Percentiles rank a stretch among this genome's conserved stretches.
Conservation (phyloP, 345 rosid genomes). For the Rhodomyrtus tomentosa region DNA sequence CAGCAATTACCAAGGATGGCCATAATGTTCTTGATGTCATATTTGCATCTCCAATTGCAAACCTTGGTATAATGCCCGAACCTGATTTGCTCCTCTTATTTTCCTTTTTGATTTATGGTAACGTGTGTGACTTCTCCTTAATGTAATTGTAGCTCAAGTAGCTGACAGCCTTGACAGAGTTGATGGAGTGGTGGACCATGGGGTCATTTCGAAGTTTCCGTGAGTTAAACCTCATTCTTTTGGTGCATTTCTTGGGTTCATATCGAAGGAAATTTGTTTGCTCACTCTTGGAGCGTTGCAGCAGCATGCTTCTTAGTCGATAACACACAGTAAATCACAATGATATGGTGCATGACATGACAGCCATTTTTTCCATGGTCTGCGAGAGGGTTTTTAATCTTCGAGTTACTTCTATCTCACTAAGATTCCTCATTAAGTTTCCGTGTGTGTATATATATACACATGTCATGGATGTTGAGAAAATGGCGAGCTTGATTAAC, state of each 20-base stretch:
- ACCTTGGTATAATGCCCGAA: constrained; percentile 40
- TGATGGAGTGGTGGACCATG: constrained; percentile 64
- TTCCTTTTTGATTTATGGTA: neutral
- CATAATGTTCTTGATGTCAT: constrained; percentile 69
- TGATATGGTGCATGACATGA: neutral
- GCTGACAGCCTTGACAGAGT: constrained; percentile 48
- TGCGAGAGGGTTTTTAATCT: neutral
- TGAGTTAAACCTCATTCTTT: constrained; percentile 8
- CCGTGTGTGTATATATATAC: neutral
- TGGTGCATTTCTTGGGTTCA: neutral
- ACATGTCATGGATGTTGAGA: neutral
- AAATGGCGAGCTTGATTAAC: neutral
- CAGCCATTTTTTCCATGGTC: neutral
- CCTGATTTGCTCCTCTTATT: neutral
- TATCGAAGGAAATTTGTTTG: neutral
- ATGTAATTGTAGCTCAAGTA: constrained; percentile 37
- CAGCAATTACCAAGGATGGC: constrained; percentile 70
- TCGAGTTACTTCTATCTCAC: neutral
- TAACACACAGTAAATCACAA: neutral
- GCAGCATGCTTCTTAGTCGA: neutral
- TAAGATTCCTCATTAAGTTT: neutral
- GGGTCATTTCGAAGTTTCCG: constrained; percentile 56
- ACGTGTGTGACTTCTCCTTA: neutral
- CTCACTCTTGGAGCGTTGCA: neutral
- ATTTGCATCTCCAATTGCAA: constrained; percentile 65